Evolutionary conservation across 495 filamentous ascomycete species (phyloP).

Genomic region (Penicillium coffeae): DNA sequence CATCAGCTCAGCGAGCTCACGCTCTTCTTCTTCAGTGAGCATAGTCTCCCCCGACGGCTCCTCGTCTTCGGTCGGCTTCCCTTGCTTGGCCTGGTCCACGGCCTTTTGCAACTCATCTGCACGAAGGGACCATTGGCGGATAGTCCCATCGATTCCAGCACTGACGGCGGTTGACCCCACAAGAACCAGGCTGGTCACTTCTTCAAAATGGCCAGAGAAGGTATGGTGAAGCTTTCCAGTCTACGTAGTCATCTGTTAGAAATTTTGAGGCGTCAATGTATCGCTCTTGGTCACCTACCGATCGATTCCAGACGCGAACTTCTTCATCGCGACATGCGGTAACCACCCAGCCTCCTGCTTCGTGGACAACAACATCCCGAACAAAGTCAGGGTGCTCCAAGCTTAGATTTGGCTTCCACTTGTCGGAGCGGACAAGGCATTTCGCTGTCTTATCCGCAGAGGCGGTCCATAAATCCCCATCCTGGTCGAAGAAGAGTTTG

Average conservation of each 20-base stretch:
- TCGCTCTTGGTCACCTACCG: too few species aligned
- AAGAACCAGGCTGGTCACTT: conserved; percentile 76
- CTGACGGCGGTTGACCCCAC: conserved; percentile 63
- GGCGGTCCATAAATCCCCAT: conserved; percentile 83
- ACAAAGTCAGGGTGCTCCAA: conserved; percentile 86
- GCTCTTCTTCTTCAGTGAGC: conserved; percentile 78
- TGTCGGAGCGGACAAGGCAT: conserved; percentile 61
- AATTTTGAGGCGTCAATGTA: too few species aligned
- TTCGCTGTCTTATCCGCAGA: conserved; percentile 81
- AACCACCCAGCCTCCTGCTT: conserved; percentile 73
- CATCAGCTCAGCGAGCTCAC: conserved; percentile 85
- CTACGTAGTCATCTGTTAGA: too few species aligned
- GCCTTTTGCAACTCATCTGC: conserved; percentile 60
- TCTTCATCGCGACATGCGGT: conserved; percentile 91
- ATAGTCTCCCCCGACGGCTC: conserved; percentile 43
- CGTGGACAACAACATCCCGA: conserved; percentile 69
- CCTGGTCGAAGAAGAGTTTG: conserved; percentile 66
- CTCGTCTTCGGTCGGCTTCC: conserved; percentile 42
- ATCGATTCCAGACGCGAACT: conserved; percentile 81
- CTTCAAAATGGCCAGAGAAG: conserved; percentile 86
- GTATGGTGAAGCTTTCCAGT: conserved; percentile 72
- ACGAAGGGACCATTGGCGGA: conserved; percentile 74
- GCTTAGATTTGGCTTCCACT: conserved; percentile 65
- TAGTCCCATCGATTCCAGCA: conserved; percentile 82
- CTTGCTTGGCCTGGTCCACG: conserved; percentile 53